Evolutionary conservation across 2,329 filamentous ascomycete species (phyloP).

Genomic region (Ceratocystis diversiconidia): DNA sequence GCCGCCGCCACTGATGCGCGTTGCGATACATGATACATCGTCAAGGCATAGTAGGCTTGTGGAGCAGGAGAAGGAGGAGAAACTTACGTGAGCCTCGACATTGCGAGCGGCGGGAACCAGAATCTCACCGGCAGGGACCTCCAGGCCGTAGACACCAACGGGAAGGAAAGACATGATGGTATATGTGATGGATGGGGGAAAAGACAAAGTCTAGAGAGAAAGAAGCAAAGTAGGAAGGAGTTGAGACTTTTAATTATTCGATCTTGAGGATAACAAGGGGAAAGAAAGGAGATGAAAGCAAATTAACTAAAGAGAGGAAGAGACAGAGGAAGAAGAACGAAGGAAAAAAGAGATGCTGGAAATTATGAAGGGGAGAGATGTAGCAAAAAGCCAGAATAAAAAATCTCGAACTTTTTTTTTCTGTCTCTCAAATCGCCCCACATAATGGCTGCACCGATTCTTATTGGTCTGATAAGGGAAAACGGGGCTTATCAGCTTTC

Average conservation of each 20-base stretch:
- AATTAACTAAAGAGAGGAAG: neutral
- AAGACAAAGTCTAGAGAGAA: slow-evolving; percentile 17
- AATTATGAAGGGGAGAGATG: slow-evolving; percentile 6
- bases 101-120: slow-evolving; percentile 64
- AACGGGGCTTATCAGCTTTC: slow-evolving; percentile 8
- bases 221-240: neutral
- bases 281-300: neutral
- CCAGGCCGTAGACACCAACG: slow-evolving; percentile 81
- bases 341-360: slow-evolving; percentile 12
- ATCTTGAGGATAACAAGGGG: neutral
- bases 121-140: slow-evolving; percentile 73
- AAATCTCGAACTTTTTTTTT: slow-evolving; percentile 20
- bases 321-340: neutral
- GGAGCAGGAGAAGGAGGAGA: slow-evolving; percentile 10
- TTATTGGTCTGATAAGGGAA: slow-evolving; percentile 17
- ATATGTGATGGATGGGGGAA: neutral
- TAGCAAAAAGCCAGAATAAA: slow-evolving; percentile 5
- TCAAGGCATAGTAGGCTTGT: neutral
- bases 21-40: neutral
- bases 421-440: slow-evolving; percentile 14
- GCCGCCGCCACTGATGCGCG: neutral
- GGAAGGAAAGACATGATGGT: slow-evolving; percentile 40
- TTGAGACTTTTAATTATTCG: neutral
- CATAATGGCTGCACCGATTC: neutral
- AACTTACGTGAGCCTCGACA: slow-evolving; percentile 69